Conservation (phyloP, 495 filamentous ascomycete species). For the Neurospora sp. region DNA sequence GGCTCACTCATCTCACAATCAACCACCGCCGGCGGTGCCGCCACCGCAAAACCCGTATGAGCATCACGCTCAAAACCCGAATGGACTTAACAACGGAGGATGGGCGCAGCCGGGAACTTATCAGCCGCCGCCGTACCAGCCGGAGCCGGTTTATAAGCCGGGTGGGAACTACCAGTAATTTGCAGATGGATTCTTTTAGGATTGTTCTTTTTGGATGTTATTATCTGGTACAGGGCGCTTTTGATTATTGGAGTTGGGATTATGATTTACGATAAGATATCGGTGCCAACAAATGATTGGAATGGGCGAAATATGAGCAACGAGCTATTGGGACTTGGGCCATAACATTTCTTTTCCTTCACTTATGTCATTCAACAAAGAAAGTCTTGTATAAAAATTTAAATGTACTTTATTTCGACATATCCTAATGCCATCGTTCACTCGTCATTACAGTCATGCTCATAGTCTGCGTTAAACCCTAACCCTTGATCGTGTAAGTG, state of each 20-base stretch:
- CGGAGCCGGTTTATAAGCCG: neutral
- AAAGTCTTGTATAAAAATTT: neutral
- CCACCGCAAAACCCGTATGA: neutral
- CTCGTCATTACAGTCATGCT: neutral
- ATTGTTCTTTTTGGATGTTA: neutral
- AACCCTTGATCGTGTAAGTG: neutral
- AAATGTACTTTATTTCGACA: neutral
- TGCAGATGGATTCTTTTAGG: neutral
- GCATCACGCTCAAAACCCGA: neutral
- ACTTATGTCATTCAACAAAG: neutral
- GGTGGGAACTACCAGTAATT: neutral
- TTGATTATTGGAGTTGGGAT: neutral
- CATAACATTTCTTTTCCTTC: neutral
- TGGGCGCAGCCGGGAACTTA: neutral
- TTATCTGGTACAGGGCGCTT: neutral
- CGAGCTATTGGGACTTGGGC: neutral
- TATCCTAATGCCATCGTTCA: neutral
- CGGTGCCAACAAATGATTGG: neutral
- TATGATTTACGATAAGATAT: neutral
- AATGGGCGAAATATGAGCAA: neutral
- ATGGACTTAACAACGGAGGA: neutral
- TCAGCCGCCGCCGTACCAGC: neutral
- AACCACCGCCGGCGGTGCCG: neutral
- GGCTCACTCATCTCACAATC: neutral
- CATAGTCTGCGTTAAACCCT: neutral